Base-by-base conservation (phyloP, 345 rosid species). In the Salix viminalis region DNA sequence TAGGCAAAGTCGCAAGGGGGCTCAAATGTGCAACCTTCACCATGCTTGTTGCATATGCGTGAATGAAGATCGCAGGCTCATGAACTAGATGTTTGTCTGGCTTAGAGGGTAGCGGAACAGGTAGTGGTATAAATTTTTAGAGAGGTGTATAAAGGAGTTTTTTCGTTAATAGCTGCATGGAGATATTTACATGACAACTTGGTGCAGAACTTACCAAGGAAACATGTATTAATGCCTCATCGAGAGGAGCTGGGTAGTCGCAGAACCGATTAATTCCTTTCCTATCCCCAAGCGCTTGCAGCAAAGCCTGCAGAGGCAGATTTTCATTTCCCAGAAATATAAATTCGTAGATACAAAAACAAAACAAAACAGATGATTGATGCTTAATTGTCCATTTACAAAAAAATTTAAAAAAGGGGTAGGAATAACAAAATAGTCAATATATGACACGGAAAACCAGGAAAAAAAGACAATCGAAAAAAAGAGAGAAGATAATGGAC, bases 181-280 rank as follows among this genome's bases (percentile, higher is more conserved):
- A 9, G 64, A 58, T 58, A 58, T n/a, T 23, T n/a, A 58, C 26
- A 65, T 41, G 28, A 70, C 12, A 62, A 42, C 19, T 15, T 41
- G 0, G 18, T 14, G 44, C 21, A 64, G 4, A 70, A 50, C 65
- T 74, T 86, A 91, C 99, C 97, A 90, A 78, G 6, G 94, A 84
- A 82, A 92, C 98, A 83, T 92, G 98, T 74, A 91, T 75, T 52
- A 92, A 82, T 28, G 97, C 98, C 86, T 93, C 98, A 83, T 93
- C 99, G 65, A 92, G 97, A 65, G 99, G 95, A 82, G 97, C 97
- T 18, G 97, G 87, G 81, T 92, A 96, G 81, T 93, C 94, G 26
- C 98, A 97, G 32, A 93, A 92, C n/a, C 97, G 90, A 67, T 91
- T 84, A 70, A 96, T 93, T 72, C 97, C 99, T 84, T 91, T 91